Percentiles rank a stretch among this genome's conserved stretches.
phyloP scores from a whole-genome alignment of 129 eudicot genomes.

The Smallanthus sonchifolius region DNA sequence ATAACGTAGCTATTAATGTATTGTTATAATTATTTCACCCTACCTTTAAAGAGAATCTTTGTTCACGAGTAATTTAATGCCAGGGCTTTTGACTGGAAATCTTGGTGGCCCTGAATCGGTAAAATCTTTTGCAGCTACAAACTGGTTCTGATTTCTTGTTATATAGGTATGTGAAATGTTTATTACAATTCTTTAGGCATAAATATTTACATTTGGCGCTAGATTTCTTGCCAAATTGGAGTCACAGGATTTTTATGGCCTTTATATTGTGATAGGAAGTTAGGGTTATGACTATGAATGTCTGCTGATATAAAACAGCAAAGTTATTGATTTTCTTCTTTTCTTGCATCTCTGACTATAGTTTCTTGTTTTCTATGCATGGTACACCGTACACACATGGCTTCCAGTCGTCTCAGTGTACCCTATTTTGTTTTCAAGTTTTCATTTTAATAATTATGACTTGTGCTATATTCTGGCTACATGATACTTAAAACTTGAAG shows the following conservation, averaged over 20 bases:
- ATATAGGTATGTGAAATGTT: not conserved
- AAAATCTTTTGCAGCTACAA: not conserved
- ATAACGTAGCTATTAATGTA: not conserved
- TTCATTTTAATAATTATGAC: not conserved
- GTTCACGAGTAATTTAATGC: not conserved
- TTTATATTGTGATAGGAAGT: not conserved
- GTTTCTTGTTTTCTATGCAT: not conserved
- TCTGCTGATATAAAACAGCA: too few species aligned
- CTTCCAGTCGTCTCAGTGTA: too few species aligned
- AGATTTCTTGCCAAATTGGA: not conserved
- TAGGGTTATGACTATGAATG: too few species aligned
- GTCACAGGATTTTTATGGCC: not conserved
- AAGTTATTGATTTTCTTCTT: too few species aligned
- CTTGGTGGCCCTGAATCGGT: not conserved
- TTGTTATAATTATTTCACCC: not conserved
- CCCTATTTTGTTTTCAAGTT: too few species aligned
- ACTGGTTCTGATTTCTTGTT: not conserved
- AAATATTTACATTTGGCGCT: not conserved
- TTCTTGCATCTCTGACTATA: too few species aligned
- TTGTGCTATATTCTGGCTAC: too few species aligned
- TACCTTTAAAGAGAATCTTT: not conserved
- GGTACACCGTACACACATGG: too few species aligned
- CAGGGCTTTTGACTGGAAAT: constrained; percentile 8
- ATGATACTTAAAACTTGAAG: too few species aligned
- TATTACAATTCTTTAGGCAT: not conserved